A percentile compares a stretch with the other conserved stretches of the same genome.
These are phyloP conservation scores for Trichoderma guizhouense DNA, from an alignment of 2,329 filamentous ascomycete genomes.

Conservation along the genomic window DNA sequence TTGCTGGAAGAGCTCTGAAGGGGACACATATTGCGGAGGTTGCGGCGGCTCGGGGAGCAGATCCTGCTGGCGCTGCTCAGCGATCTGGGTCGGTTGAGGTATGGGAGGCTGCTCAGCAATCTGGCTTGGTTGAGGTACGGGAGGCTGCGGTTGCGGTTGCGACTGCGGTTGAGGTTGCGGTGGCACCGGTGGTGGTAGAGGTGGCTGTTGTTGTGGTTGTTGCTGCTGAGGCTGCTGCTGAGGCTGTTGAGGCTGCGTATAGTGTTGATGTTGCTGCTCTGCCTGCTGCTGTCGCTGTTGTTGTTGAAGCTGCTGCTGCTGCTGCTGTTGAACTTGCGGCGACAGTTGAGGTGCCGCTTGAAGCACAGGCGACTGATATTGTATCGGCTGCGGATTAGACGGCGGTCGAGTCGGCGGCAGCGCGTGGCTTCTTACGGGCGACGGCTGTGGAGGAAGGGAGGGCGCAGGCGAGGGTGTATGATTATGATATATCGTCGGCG, in stretches of 20 bases:
- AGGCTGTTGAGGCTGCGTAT: slow-evolving; percentile 19
- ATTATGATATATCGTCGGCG: slow-evolving; percentile 29
- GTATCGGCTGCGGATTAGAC: slow-evolving; percentile 18
- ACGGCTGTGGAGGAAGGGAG: slow-evolving; percentile 10
- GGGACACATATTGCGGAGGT: slow-evolving; percentile 23
- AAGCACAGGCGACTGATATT: neutral
- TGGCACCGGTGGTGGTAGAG: slow-evolving; percentile 24
- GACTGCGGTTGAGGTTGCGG: slow-evolving; percentile 21
- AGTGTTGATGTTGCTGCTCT: slow-evolving; percentile 13
- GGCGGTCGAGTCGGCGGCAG: slow-evolving; percentile 19
- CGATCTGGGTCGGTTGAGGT: neutral
- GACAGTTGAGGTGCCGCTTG: slow-evolving; percentile 7
- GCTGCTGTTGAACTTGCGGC: slow-evolving; percentile 5
- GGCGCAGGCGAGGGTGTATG: slow-evolving; percentile 16
- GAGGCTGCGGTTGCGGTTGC: neutral
- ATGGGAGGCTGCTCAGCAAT: neutral
- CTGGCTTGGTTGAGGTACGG: neutral
- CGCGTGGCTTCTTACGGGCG: slow-evolving; percentile 20
- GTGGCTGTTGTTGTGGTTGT: slow-evolving; percentile 21
- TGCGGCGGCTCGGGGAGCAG: slow-evolving; percentile 19
- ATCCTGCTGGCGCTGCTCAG: slow-evolving; percentile 1
- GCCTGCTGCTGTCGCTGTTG: slow-evolving; percentile 8
- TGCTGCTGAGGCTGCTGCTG: slow-evolving; percentile 22
- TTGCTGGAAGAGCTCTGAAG: slow-evolving; percentile 22
- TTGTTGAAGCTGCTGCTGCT: slow-evolving; percentile 7